A percentile compares a stretch with the other conserved stretches of the same genome.
These are phyloP conservation scores for Geotrichum aggregatum DNA, from an alignment of 1,139 yeast genomes.

Conservation along the genomic window DNA sequence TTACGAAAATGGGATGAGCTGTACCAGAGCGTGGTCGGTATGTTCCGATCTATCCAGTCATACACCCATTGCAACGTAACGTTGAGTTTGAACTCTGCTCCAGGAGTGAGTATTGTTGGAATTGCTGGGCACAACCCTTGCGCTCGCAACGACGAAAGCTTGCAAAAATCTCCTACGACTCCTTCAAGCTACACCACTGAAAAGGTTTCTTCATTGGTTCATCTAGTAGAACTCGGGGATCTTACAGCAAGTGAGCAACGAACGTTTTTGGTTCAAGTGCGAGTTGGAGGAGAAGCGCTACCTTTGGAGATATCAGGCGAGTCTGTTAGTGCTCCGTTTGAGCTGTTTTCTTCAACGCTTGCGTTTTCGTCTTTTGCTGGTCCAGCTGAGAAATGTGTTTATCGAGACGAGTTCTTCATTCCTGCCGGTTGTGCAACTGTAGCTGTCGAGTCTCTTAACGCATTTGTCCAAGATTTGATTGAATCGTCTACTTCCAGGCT, in stretches of 20 bases:
- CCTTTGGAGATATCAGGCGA: constrained; percentile 6
- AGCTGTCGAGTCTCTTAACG: constrained; percentile 13
- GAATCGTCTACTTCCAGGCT: constrained; percentile 1
- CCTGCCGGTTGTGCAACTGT: constrained; percentile 17
- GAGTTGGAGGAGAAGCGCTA: constrained; percentile 13
- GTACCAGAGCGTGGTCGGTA: constrained; percentile 11
- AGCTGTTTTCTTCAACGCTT: constrained; percentile 13
- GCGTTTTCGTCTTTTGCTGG: constrained; percentile 19
- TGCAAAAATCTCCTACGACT: not conserved
- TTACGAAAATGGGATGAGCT: constrained; percentile 21
- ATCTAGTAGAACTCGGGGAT: constrained; percentile 24
- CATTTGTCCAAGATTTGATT: constrained; percentile 15
- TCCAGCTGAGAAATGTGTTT: constrained; percentile 14
- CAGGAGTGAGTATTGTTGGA: constrained; percentile 21
- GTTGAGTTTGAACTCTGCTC: constrained; percentile 22
- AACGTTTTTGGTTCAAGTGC: constrained; percentile 26
- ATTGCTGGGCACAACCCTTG: constrained; percentile 17
- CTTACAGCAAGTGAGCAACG: constrained; percentile 26
- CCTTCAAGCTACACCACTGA: constrained; percentile 12
- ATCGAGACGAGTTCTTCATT: constrained; percentile 17
- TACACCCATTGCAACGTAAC: constrained; percentile 22
- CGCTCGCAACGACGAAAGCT: not conserved
- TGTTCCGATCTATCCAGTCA: constrained; percentile 14
- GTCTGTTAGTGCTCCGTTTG: constrained; percentile 2
- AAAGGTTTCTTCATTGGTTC: not conserved